phyloP scores from a whole-genome alignment of 139 green algal species.

The Micromonas pusilla region DNA sequence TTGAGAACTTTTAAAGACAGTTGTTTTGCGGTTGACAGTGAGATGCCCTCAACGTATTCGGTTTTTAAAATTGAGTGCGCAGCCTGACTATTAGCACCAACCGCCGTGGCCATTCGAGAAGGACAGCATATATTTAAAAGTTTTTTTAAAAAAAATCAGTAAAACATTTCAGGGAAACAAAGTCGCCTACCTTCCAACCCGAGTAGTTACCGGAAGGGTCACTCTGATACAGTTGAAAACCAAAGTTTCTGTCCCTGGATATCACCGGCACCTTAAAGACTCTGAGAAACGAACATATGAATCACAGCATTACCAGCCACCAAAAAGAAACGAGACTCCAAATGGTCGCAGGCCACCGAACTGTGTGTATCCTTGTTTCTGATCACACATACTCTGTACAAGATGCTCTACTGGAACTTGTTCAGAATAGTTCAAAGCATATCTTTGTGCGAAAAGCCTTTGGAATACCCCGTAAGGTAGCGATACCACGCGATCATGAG shows the following conservation, averaged over 20 bases:
- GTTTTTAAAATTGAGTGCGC: conserved; percentile 20
- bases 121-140: conserved; percentile 1
- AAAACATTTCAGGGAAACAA: neutral
- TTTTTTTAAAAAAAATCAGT: neutral
- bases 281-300: neutral
- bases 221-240: conserved; percentile 96
- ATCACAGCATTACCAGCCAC: conserved; percentile 65
- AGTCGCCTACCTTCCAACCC: conserved; percentile 78
- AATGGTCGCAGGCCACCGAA: conserved; percentile 95
- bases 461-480: no score
- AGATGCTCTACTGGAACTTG: conserved; percentile 97
- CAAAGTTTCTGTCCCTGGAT: conserved; percentile 80
- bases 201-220: conserved; percentile 95
- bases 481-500: no score
- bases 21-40: neutral
- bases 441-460: neutral
- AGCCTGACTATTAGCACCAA: conserved; percentile 20
- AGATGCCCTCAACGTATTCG: conserved; percentile 5
- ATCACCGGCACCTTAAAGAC: neutral
- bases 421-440: conserved; percentile 38
- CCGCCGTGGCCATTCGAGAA: conserved; percentile 8
- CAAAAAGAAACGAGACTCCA: conserved; percentile 95
- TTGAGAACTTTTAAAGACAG: conserved; percentile 13
- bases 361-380: conserved; percentile 97
- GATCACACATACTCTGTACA: conserved; percentile 86